A percentile compares a stretch with the other conserved stretches of the same genome.
phyloP scores from a whole-genome alignment of 331 rosid species.

The Cucumis variabilis region DNA sequence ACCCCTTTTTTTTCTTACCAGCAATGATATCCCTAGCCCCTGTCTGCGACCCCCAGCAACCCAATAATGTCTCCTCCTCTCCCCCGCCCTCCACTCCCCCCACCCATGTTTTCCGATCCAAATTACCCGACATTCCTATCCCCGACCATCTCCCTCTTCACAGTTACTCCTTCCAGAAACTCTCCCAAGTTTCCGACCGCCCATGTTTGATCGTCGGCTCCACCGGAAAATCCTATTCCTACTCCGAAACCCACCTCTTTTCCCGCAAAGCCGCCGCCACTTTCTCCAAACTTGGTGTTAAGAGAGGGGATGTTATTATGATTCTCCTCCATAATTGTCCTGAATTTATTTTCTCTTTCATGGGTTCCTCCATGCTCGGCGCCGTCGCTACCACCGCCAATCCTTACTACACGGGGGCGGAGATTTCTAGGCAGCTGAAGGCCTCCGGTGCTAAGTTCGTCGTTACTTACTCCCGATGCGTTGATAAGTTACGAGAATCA shows the following conservation, averaged over 20 bases:
- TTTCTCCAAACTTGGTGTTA: conserved; percentile 56
- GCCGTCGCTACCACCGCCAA: conserved; percentile 80
- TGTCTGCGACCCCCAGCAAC: not conserved
- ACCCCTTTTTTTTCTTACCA: not conserved
- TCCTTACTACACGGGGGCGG: conserved; percentile 78
- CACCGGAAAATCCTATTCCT: conserved; percentile 63
- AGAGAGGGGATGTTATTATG: conserved; percentile 77
- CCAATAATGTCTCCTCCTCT: not conserved
- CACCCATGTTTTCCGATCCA: conserved; percentile 51
- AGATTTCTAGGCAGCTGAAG: conserved; percentile 66
- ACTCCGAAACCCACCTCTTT: conserved; percentile 52
- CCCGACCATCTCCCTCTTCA: conserved; percentile 83
- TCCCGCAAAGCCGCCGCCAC: conserved; percentile 58
- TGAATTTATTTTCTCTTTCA: conserved; percentile 71
- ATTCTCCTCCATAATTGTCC: conserved; percentile 76
- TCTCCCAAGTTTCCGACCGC: conserved; percentile 46
- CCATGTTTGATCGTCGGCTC: conserved; percentile 78
- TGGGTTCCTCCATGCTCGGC: conserved; percentile 85
- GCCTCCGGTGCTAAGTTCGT: conserved; percentile 58
- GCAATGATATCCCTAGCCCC: conserved; percentile 16
- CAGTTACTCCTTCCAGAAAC: conserved; percentile 61
- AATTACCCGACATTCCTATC: conserved; percentile 66
- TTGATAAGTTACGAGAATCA: conserved; percentile 55
- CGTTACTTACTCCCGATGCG: conserved; percentile 70
- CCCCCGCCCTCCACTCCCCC: not conserved